Conservation (phyloP, 495 filamentous ascomycete genomes). For the Xylaria longipes region DNA sequence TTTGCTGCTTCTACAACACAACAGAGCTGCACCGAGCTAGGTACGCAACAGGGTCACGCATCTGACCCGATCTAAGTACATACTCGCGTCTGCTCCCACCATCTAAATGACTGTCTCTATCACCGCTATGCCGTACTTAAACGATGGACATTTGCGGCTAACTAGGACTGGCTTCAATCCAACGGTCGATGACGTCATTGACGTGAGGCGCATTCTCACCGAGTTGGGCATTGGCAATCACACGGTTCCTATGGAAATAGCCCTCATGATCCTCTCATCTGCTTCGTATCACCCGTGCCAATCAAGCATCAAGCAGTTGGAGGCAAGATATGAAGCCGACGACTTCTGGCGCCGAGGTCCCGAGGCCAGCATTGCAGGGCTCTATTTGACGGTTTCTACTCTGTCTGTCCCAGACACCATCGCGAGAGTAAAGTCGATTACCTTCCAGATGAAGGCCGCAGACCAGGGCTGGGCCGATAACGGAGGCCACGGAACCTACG, state of each 20-base stretch:
- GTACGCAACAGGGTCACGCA: no score
- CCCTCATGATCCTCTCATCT: conserved; percentile 2
- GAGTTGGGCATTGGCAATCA: neutral
- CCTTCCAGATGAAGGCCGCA: conserved; percentile 27
- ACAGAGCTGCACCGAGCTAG: no score
- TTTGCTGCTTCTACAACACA: no score
- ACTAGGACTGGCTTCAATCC: conserved; percentile 10
- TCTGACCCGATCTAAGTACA: no score
- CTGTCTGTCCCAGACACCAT: neutral
- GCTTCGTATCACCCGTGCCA: neutral
- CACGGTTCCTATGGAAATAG: conserved; percentile 5
- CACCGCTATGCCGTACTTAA: neutral
- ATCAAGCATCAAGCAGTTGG: neutral
- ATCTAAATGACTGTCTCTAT: no score
- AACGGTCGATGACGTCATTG: conserved; percentile 4
- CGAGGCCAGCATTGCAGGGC: neutral
- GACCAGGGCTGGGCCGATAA: conserved; percentile 24
- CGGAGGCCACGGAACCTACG: conserved; percentile 21
- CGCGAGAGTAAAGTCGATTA: conserved; percentile 8
- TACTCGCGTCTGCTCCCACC: no score
- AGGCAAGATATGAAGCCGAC: neutral
- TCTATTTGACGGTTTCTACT: conserved; percentile 7
- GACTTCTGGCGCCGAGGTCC: conserved; percentile 3
- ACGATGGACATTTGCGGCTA: neutral
- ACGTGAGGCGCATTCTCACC: conserved; percentile 4